phyloP scores from a whole-genome alignment of 2,329 filamentous ascomycete genomes.

The Monilinia fructicola region DNA sequence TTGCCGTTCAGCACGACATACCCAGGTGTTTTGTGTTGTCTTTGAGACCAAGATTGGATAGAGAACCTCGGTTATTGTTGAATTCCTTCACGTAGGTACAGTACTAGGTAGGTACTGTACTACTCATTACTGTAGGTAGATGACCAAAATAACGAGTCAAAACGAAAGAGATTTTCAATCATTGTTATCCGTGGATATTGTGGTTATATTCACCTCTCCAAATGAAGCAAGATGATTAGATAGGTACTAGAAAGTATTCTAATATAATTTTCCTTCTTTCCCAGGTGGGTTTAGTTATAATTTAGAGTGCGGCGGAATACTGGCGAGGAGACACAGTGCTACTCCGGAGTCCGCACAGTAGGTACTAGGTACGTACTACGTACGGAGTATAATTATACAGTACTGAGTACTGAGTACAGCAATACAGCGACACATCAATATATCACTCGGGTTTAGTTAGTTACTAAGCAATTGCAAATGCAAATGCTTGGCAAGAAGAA shows the following conservation, averaged over 20 bases:
- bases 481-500: background rate
- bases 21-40: conserved; percentile 1
- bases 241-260: background rate
- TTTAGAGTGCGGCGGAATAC: too few species aligned
- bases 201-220: background rate
- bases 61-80: background rate
- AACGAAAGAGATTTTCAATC: background rate
- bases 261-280: background rate
- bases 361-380: too few species aligned
- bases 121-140: too few species aligned
- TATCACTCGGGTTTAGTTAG: too few species aligned
- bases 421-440: too few species aligned
- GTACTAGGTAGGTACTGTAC: too few species aligned
- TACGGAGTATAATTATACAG: too few species aligned
- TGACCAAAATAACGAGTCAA: background rate
- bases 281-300: background rate
- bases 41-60: conserved; percentile 4
- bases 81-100: background rate
- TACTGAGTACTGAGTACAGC: too few species aligned
- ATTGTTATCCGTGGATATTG: background rate
- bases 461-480: background rate
- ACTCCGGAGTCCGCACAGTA: too few species aligned
- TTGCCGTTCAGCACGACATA: conserved; percentile 13
- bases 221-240: conserved; percentile 1
- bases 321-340: too few species aligned